phyloP scores from a whole-genome alignment of 768 basidiomycete genomes.

The Pleurotus tuber-regium region DNA sequence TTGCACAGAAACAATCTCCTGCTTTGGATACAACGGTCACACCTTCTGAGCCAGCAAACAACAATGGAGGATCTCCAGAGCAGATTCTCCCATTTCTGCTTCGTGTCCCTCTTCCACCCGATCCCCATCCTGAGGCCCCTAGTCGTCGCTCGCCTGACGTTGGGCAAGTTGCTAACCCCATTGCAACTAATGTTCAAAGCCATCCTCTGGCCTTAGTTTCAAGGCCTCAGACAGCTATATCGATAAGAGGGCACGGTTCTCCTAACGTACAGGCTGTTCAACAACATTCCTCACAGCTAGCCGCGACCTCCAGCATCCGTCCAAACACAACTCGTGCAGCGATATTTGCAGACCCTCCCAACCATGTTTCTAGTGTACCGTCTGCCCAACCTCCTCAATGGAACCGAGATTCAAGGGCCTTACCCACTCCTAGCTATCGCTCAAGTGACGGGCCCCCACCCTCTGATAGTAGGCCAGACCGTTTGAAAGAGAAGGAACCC shows the following conservation, averaged over 20 bases:
- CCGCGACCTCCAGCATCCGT: neutral
- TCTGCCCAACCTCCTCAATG: too few relatives aligned
- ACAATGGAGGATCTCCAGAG: neutral
- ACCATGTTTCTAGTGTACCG: too few relatives aligned
- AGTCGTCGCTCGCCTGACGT: neutral
- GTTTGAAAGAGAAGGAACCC: too few relatives aligned
- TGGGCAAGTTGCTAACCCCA: neutral
- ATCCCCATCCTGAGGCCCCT: neutral
- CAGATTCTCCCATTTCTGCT: constrained; percentile 1
- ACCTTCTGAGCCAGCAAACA: neutral
- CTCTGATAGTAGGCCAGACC: too few relatives aligned
- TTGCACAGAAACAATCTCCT: constrained; percentile 1
- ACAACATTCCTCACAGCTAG: too few relatives aligned
- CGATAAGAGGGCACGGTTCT: too few relatives aligned
- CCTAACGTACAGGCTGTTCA: too few relatives aligned
- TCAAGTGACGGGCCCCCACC: too few relatives aligned
- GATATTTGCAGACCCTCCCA: too few relatives aligned
- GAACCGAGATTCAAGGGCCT: too few relatives aligned
- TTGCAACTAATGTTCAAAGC: neutral
- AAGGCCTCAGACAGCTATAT: neutral
- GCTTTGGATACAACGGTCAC: neutral
- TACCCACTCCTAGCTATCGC: too few relatives aligned
- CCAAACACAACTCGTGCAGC: neutral
- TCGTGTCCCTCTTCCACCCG: neutral
- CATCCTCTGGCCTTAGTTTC: neutral